Evolutionary conservation across 2,329 filamentous ascomycete genomes (phyloP), one percentile per base, ranked within the genome.

Genomic region (Ophiostoma ips): DNA sequence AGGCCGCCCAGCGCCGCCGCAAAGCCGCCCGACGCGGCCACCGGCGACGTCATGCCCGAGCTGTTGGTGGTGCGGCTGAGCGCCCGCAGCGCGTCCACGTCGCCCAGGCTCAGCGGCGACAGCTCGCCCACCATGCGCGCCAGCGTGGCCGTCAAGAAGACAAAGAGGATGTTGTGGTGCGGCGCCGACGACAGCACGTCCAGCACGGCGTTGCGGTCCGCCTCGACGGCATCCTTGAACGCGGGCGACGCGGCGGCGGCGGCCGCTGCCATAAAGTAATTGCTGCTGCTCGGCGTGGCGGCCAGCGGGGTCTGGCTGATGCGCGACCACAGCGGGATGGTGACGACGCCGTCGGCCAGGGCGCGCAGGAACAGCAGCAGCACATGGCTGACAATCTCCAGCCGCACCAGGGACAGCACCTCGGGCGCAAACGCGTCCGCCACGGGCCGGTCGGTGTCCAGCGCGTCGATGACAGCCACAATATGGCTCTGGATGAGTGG

Each of bases 111-210:
- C 1, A 72, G 56, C 21, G 58, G 72, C 37, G 60, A 62, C 6
- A 79, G 63, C 50, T 79, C 76, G 1, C 66, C 62, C 2, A 71
- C 67, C 1, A 77, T 66, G 4, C 71, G 69, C 2, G 71, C 66
- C 1, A 95, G 71, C 65, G 88, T 89, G 9, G 85, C 81, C 0
- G 83, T 87, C 15, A 95, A 68, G 56, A 95, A 88, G 2, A 94
- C 84, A 60, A 95, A 94, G 0, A 84, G 84, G 50, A 95, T 89
- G 61, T 87, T 92, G 65, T 94, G 84, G 46, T 83, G 82, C 0
- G 87, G 84, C 0, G 78, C 74, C 2, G 75, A 70, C 0, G 83
- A 76, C 2, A 95, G 72, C 2, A 83, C 74, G 56, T 95, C 89
- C 5, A 95, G 76, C 2, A 92, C 63, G 3, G 66, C 60, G 0